Conservation (phyloP, 2,329 filamentous ascomycete genomes). For the Monascus ruber region DNA sequence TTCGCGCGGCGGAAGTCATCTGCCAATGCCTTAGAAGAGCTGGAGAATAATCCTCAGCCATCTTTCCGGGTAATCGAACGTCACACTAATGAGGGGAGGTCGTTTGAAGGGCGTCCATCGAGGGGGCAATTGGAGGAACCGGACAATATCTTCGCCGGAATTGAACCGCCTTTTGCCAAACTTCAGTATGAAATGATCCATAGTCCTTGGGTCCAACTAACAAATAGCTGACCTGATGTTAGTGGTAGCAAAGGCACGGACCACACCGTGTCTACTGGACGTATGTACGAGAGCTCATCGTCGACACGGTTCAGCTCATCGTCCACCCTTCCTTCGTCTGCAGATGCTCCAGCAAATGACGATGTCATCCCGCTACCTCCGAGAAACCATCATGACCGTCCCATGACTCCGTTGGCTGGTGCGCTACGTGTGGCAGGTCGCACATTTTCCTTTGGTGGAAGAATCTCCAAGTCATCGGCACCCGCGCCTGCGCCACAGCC, state of each 20-base stretch:
- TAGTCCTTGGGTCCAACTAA: constrained; percentile 5
- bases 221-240: constrained; percentile 17
- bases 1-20: constrained; percentile 46
- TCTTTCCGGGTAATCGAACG: constrained; percentile 47
- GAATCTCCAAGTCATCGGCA: constrained; percentile 21
- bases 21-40: constrained; percentile 42
- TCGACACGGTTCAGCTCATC: constrained; percentile 45
- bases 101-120: constrained; percentile 28
- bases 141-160: constrained; percentile 29
- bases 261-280: constrained; percentile 36
- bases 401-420: constrained; percentile 30
- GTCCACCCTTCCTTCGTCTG: constrained; percentile 45
- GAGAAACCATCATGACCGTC: constrained; percentile 30
- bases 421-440: constrained; percentile 37
- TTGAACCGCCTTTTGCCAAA: constrained; percentile 21
- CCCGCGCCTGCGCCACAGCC: constrained; percentile 9
- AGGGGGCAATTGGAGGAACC: constrained; percentile 25
- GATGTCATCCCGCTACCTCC: constrained; percentile 25
- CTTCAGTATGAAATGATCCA: constrained; percentile 23
- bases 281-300: constrained; percentile 34
- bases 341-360: constrained; percentile 34
- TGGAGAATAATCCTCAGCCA: constrained; percentile 27
- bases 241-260: constrained; percentile 40
- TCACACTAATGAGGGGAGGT: constrained; percentile 32
- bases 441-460: constrained; percentile 44